A percentile compares a stretch with the other conserved stretches of the same genome.
Conservation (phyloP, 352 stramenopile genomes). For the Aphanomyces invadans region DNA sequence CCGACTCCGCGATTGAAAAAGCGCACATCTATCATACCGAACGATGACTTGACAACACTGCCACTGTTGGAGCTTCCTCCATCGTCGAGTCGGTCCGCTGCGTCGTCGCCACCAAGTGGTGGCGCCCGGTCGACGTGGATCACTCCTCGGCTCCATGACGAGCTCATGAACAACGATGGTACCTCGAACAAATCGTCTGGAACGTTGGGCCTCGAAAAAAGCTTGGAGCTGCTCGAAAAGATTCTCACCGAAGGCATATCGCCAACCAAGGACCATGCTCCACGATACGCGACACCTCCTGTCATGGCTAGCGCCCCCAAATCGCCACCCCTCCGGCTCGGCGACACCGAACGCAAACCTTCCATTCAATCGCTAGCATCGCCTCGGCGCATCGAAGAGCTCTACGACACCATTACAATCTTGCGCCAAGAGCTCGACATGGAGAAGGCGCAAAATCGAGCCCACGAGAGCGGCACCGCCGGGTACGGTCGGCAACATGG, state of each 20-base stretch:
- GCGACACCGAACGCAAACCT: not conserved
- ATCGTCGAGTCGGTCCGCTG: not conserved
- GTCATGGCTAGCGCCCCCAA: not conserved
- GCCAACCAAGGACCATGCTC: not conserved
- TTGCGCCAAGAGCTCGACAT: slow-evolving; percentile 13
- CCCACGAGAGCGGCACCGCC: not conserved
- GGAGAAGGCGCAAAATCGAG: slow-evolving; percentile 4
- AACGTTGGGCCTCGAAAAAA: slow-evolving; percentile 21
- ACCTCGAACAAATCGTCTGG: not conserved
- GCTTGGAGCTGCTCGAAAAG: slow-evolving; percentile 22
- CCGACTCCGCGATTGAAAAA: not conserved
- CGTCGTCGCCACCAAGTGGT: not conserved
- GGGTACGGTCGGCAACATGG: slow-evolving; percentile 1
- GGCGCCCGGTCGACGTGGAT: slow-evolving; percentile 3
- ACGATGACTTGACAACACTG: slow-evolving; percentile 4
- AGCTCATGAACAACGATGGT: not conserved
- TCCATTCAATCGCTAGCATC: not conserved
- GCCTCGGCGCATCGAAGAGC: slow-evolving; percentile 20
- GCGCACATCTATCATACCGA: not conserved
- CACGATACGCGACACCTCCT: not conserved
- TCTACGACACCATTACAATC: slow-evolving; percentile 23
- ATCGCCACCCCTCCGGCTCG: not conserved
- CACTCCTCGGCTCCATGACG: not conserved
- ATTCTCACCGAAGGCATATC: slow-evolving; percentile 16
- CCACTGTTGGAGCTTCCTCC: slow-evolving; percentile 11